These are phyloP conservation scores for Psidium guajava DNA, from an alignment of 345 rosid genomes.

Conservation along the genomic window DNA sequence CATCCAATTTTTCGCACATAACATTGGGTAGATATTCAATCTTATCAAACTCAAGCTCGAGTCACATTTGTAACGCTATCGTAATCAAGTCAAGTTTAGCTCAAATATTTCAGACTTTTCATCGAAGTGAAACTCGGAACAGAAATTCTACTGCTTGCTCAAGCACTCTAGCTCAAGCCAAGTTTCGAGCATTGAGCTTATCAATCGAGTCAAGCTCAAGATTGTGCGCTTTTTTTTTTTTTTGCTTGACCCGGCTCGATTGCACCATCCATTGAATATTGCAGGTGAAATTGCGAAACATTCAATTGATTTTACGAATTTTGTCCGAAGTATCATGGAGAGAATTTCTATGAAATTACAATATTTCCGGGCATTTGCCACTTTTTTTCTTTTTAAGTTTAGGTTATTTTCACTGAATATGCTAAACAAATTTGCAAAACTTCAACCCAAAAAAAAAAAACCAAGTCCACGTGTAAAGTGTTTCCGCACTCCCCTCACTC, in stretches of 20 bases:
- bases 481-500: neutral
- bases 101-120: neutral
- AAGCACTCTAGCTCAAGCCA: neutral
- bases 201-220: neutral
- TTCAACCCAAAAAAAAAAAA: too few relatives aligned
- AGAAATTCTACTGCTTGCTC: neutral
- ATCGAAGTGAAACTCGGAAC: neutral
- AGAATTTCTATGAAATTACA: neutral
- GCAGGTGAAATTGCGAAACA: neutral
- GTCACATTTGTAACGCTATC: neutral
- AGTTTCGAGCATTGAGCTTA: neutral
- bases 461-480: neutral
- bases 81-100: neutral
- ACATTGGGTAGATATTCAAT: neutral
- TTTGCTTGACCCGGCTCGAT: neutral
- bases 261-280: neutral
- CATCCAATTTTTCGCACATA: too few relatives aligned
- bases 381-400: too few relatives aligned
- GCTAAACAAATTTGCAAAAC: neutral
- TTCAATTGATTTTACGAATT: neutral
- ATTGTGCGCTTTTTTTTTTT: neutral
- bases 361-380: neutral
- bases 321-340: too few relatives aligned
- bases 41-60: neutral
- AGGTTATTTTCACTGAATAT: neutral